phyloP scores from a whole-genome alignment of 2,329 filamentous ascomycete species.

The Microcera coccophila region DNA sequence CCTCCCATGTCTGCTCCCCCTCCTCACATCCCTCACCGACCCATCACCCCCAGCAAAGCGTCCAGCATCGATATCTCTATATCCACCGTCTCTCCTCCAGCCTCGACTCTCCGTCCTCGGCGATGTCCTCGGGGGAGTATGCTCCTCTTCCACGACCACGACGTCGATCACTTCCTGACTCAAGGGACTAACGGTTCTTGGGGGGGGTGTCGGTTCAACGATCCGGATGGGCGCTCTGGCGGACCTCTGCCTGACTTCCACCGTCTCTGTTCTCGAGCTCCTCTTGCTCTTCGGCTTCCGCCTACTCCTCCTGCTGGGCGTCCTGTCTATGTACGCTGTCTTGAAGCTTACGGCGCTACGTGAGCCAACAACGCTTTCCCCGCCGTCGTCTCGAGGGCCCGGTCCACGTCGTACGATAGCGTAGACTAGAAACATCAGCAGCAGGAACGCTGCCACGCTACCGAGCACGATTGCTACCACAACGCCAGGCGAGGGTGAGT shows the following conservation, averaged over 20 bases:
- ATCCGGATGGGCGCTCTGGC: too few species aligned
- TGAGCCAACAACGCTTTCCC: background rate
- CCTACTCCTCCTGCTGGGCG: constrained; percentile 4
- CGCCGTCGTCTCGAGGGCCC: constrained; percentile 20
- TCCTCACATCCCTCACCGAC: background rate
- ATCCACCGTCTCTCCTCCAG: background rate
- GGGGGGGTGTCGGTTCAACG: background rate
- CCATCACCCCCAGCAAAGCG: background rate
- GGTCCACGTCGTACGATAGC: constrained; percentile 44
- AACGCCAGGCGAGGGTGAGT: constrained; percentile 41
- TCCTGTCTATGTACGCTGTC: constrained; percentile 14
- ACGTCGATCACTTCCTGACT: background rate
- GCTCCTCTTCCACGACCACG: background rate
- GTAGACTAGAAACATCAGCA: constrained; percentile 51
- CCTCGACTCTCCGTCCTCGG: background rate
- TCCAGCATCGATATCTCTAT: background rate
- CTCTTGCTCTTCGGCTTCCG: too few species aligned
- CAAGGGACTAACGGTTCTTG: background rate
- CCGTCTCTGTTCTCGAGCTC: too few species aligned
- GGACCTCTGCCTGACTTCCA: too few species aligned
- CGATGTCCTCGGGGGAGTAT: background rate
- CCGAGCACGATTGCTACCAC: constrained; percentile 45
- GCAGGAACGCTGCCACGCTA: constrained; percentile 47
- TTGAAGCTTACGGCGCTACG: constrained; percentile 17
- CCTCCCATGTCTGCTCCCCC: background rate